A percentile compares a stretch with the other conserved stretches of the same genome.
phyloP scores from a whole-genome alignment of 306 rosid species.

The Carpinus viminea region DNA sequence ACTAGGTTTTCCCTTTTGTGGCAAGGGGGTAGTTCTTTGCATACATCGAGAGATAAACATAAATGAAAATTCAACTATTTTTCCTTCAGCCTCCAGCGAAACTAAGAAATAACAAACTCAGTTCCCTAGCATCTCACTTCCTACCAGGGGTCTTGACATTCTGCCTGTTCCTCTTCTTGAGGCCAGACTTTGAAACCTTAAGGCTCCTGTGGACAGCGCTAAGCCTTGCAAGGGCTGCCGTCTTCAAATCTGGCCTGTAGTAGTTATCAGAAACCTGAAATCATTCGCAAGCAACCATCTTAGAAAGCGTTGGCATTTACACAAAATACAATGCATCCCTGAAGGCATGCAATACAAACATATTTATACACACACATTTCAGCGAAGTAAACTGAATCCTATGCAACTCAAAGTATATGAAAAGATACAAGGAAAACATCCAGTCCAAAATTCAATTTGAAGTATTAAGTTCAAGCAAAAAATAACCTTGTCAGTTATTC shows the following conservation, averaged over 20 bases:
- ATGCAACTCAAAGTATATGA: not conserved
- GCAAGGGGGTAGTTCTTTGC: not conserved
- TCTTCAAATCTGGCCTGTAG: constrained; percentile 87
- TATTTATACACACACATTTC: not conserved
- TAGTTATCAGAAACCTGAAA: constrained; percentile 61
- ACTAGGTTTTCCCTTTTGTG: not conserved
- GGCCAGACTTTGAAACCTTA: constrained; percentile 89
- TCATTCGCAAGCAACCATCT: not conserved
- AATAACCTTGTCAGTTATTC: not conserved
- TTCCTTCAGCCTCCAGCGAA: not conserved
- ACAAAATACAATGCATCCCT: not conserved
- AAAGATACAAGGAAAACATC: not conserved
- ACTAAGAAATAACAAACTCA: constrained; percentile 3
- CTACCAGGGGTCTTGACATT: constrained; percentile 44
- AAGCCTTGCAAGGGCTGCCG: constrained; percentile 85
- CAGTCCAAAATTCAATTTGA: not conserved
- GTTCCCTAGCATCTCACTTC: constrained; percentile 25
- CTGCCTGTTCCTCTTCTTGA: constrained; percentile 87
- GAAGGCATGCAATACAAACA: too few species aligned
- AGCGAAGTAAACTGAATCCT: not conserved
- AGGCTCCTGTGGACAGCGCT: constrained; percentile 85
- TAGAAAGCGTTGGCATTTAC: not conserved
- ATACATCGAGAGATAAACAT: not conserved
- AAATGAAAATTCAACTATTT: not conserved
- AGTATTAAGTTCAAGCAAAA: not conserved